These are phyloP conservation scores for Wolfiporia cocos DNA, from an alignment of 1,284 basidiomycete genomes.

Conservation along the genomic window DNA sequence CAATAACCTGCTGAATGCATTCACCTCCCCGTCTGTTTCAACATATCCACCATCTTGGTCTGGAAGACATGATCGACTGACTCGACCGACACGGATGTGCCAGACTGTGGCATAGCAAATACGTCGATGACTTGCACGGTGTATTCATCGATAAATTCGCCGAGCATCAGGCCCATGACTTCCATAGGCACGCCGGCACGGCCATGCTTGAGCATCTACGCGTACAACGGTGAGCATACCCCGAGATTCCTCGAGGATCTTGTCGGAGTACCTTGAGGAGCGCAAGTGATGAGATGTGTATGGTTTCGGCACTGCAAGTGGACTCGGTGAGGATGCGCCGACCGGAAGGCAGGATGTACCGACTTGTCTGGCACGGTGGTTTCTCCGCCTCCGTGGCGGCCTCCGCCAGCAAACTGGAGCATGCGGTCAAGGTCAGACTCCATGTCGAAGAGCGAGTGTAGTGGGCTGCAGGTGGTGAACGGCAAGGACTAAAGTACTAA, in stretches of 20 bases:
- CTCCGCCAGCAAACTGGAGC: conserved; percentile 42
- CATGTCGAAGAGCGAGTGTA: conserved; percentile 29
- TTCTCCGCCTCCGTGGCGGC: conserved; percentile 39
- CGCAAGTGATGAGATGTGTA: conserved; percentile 93
- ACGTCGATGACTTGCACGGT: conserved; percentile 98
- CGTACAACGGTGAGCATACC: neutral
- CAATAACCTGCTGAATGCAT: conserved; percentile 24
- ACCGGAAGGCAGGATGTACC: conserved; percentile 14
- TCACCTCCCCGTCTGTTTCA: conserved; percentile 97
- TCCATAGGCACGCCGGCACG: conserved; percentile 99
- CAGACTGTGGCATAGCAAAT: conserved; percentile 99
- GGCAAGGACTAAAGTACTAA: neutral
- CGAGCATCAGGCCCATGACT: conserved; percentile 99
- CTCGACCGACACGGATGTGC: conserved; percentile 97
- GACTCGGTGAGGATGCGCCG: neutral
- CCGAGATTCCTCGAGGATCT: neutral
- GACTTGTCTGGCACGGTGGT: conserved; percentile 69
- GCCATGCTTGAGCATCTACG: conserved; percentile 98
- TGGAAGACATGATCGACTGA: conserved; percentile 99
- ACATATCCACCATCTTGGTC: conserved; percentile 98
- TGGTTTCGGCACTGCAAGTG: conserved; percentile 79
- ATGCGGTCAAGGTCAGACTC: conserved; percentile 50
- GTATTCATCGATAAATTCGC: conserved; percentile 99
- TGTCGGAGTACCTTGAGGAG: conserved; percentile 69
- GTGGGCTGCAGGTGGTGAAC: conserved; percentile 3